Evolutionary conservation across 768 basidiomycete species (phyloP).

Genomic region (Mycena olivaceomarginata): DNA sequence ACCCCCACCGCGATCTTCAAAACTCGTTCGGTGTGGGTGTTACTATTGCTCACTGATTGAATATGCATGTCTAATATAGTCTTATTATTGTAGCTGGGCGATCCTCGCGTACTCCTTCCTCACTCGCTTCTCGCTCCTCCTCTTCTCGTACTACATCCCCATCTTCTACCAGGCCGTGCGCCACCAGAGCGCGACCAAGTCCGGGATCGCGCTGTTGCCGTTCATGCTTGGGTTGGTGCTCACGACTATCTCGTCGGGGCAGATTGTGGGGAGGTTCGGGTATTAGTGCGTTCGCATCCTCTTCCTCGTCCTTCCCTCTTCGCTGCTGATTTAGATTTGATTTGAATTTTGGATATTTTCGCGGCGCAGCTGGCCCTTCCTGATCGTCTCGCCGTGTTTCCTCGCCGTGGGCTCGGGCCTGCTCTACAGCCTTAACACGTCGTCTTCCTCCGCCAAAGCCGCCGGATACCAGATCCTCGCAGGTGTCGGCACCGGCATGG

Average conservation of each 20-base stretch:
- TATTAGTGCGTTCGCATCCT: not conserved
- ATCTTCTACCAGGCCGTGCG: conserved; percentile 10
- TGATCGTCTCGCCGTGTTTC: conserved; percentile 24
- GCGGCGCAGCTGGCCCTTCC: conserved; percentile 39
- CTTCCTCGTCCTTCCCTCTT: not conserved
- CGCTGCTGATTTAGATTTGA: not conserved
- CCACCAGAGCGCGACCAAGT: not conserved
- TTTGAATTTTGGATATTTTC: not conserved
- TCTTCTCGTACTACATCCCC: conserved; percentile 12
- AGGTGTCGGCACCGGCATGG: conserved; percentile 11
- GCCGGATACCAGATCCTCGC: conserved; percentile 34
- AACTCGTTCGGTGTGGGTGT: not conserved
- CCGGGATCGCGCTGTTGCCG: not conserved
- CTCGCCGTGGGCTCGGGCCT: conserved; percentile 18
- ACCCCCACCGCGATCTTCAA: not conserved
- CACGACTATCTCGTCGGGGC: not conserved
- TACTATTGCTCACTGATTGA: not conserved
- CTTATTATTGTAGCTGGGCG: not conserved
- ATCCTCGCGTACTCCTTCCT: not conserved
- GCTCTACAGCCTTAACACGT: conserved; percentile 16
- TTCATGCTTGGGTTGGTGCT: conserved; percentile 1
- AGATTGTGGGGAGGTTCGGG: not conserved
- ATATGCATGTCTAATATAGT: not conserved
- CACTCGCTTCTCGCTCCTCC: not conserved
- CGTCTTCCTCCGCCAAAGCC: not conserved